These are phyloP conservation scores for Trichoderma hamatum DNA, from an alignment of 2,329 filamentous ascomycete species.

Conservation along the genomic window DNA sequence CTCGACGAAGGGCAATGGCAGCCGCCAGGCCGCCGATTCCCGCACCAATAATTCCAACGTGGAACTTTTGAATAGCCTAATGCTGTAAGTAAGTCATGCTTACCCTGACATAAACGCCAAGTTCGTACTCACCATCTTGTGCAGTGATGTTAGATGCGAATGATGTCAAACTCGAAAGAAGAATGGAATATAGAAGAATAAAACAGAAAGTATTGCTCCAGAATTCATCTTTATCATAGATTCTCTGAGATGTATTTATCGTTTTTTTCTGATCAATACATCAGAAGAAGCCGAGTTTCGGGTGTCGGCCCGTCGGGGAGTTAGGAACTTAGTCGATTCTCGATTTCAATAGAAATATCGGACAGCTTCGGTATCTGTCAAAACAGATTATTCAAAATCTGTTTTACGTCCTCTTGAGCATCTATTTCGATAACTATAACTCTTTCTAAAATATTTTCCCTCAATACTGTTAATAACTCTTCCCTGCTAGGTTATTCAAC, in stretches of 20 bases:
- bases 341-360: background rate
- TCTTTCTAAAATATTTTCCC: no score
- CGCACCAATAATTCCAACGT: background rate
- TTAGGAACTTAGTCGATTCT: background rate
- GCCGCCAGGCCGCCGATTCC: slow-evolving; percentile 2
- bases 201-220: background rate
- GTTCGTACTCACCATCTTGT: background rate
- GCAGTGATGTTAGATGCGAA: background rate
- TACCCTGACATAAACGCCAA: background rate
- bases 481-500: no score
- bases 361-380: background rate
- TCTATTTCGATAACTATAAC: background rate
- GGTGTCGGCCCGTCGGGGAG: background rate
- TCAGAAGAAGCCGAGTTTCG: background rate
- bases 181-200: background rate
- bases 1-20: background rate
- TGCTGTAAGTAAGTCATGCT: background rate
- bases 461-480: no score
- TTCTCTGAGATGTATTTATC: background rate
- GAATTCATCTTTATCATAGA: background rate
- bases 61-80: background rate
- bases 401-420: background rate
- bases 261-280: background rate
- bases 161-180: background rate
- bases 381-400: background rate